A percentile compares a stretch with the other conserved stretches of the same genome.
phyloP scores from a whole-genome alignment of 805 yeast species.

The Yarrowia divulgata region DNA sequence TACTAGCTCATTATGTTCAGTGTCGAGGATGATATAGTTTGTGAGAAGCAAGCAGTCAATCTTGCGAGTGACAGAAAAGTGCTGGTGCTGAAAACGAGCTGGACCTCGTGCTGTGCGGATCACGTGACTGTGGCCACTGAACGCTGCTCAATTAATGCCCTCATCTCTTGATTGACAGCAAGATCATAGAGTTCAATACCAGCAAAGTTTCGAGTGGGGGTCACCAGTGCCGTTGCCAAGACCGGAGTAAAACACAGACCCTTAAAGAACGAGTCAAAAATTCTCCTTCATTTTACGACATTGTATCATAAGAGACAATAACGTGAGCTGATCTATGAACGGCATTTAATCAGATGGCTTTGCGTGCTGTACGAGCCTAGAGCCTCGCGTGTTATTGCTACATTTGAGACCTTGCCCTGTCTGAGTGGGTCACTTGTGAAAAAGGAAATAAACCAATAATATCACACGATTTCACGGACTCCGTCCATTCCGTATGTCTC shows the following conservation, averaged over 20 bases:
- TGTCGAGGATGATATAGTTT: too few species aligned
- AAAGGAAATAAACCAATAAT: too few species aligned
- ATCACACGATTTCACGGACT: neutral
- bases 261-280: neutral
- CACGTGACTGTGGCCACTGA: neutral
- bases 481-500: constrained; percentile 11
- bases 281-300: neutral
- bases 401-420: too few species aligned
- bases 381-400: too few species aligned
- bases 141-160: too few species aligned
- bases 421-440: too few species aligned
- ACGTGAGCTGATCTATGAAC: neutral
- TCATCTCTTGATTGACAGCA: neutral
- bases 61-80: too few species aligned
- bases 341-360: constrained; percentile 1
- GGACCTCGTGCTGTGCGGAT: neutral
- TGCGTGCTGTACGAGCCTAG: neutral
- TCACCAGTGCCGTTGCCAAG: constrained; percentile 26
- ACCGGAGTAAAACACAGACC: neutral
- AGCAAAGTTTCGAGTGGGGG: constrained; percentile 22
- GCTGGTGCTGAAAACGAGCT: too few species aligned
- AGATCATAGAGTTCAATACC: neutral
- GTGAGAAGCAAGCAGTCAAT: too few species aligned
- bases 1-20: too few species aligned
- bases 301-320: neutral